phyloP scores from a whole-genome alignment of 768 basidiomycete genomes.

The Baorangia bicolor region DNA sequence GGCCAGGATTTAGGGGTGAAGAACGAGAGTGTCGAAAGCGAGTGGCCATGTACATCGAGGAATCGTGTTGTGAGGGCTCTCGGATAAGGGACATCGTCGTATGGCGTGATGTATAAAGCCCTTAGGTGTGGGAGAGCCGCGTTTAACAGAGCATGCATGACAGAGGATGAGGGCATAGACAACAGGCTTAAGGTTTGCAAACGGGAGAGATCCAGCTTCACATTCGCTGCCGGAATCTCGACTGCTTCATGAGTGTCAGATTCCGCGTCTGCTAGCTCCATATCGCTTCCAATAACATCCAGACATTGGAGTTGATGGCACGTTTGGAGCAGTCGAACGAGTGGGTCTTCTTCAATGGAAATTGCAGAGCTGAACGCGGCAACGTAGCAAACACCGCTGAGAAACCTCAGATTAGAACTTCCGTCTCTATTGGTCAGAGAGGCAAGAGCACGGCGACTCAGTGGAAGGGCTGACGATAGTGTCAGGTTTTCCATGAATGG shows the following conservation, averaged over 20 bases:
- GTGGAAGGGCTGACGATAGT: conserved; percentile 53
- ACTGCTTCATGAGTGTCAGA: conserved; percentile 20
- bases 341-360: conserved; percentile 45
- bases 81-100: conserved; percentile 64
- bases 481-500: conserved; percentile 59
- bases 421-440: conserved; percentile 55
- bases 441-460: conserved; percentile 59
- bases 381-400: conserved; percentile 58
- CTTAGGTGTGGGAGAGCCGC: conserved; percentile 61
- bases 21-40: conserved; percentile 60
- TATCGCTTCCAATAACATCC: conserved; percentile 59
- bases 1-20: conserved; percentile 73
- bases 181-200: conserved; percentile 62
- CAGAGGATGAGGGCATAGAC: conserved; percentile 64
- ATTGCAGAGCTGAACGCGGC: conserved; percentile 29
- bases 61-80: conserved; percentile 56
- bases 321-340: conserved; percentile 54
- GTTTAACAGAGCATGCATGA: conserved; percentile 57
- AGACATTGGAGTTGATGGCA: conserved; percentile 61
- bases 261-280: conserved; percentile 53
- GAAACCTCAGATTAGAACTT: conserved; percentile 43
- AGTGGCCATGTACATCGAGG: conserved; percentile 56
- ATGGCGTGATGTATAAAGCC: conserved; percentile 71
- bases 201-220: conserved; percentile 50
- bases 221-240: conserved; percentile 28